Evolutionary conservation across 2,329 filamentous ascomycete species (phyloP).

Genomic region (Fusarium hostae): DNA sequence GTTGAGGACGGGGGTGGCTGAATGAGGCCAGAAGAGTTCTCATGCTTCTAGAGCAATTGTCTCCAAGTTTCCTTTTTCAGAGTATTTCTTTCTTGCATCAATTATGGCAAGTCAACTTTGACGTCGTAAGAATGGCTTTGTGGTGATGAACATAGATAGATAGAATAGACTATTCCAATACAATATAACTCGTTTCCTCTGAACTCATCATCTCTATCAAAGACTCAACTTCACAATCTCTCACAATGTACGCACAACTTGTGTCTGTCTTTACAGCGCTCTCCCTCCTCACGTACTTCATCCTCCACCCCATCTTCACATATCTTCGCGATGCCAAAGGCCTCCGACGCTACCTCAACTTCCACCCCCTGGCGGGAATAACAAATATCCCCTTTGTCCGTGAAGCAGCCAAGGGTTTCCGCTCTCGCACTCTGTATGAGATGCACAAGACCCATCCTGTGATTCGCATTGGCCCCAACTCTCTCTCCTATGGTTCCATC

Average conservation of each 20-base stretch:
- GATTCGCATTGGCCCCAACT: constrained; percentile 44
- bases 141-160: not conserved
- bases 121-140: not conserved
- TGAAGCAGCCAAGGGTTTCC: constrained; percentile 48
- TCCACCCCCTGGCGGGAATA: constrained; percentile 39
- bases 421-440: constrained; percentile 59
- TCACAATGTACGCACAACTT: constrained; percentile 37
- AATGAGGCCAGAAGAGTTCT: not conserved
- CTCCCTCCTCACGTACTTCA: constrained; percentile 25
- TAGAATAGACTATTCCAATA: not conserved
- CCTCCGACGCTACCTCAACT: constrained; percentile 36
- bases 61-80: constrained; percentile 7
- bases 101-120: constrained; percentile 8
- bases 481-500: constrained; percentile 40
- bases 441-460: constrained; percentile 57
- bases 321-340: constrained; percentile 53
- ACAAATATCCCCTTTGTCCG: constrained; percentile 36
- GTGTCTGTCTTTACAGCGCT: constrained; percentile 13
- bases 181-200: constrained; percentile 12
- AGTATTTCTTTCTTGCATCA: not conserved
- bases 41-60: not conserved
- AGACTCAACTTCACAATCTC: not conserved
- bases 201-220: not conserved
- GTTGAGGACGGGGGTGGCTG: not conserved
- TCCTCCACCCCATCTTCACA: constrained; percentile 26